These are phyloP conservation scores for Castanopsis chinensis DNA, from an alignment of 306 rosid genomes.

Conservation along the genomic window DNA sequence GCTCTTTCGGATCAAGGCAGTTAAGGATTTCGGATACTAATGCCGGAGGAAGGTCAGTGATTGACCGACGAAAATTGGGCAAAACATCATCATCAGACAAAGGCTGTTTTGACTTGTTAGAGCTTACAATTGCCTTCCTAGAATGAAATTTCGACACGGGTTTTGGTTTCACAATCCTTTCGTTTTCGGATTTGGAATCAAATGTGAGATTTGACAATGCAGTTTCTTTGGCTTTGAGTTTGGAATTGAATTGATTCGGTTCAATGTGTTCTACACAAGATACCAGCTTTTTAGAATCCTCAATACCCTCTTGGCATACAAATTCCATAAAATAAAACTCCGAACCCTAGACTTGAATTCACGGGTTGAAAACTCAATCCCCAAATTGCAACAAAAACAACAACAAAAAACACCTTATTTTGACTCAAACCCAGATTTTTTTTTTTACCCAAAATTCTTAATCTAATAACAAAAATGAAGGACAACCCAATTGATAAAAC, in stretches of 20 bases:
- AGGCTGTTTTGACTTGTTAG: slow-evolving; percentile 28
- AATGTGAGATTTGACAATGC: slow-evolving; percentile 10
- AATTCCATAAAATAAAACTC: slow-evolving; percentile 73
- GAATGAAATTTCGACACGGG: slow-evolving; percentile 25
- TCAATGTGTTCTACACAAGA: slow-evolving; percentile 33
- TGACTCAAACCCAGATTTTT: not conserved
- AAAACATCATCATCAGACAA: slow-evolving; percentile 36
- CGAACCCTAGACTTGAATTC: slow-evolving; percentile 24
- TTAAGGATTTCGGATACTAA: slow-evolving; percentile 77
- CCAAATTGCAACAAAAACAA: slow-evolving; percentile 4
- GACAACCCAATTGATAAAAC: slow-evolving; percentile 16
- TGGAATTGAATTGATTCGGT: slow-evolving; percentile 27
- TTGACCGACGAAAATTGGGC: slow-evolving; percentile 37
- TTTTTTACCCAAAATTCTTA: not conserved
- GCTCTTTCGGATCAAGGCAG: slow-evolving; percentile 89
- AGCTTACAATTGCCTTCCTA: slow-evolving; percentile 41
- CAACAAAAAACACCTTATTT: too few relatives aligned
- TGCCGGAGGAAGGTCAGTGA: slow-evolving; percentile 75
- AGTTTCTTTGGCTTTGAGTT: slow-evolving; percentile 20
- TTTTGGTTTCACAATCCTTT: slow-evolving; percentile 29
- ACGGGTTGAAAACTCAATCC: slow-evolving; percentile 46
- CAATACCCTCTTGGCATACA: slow-evolving; percentile 62
- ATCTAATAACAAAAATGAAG: not conserved
- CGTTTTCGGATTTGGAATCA: slow-evolving; percentile 26
- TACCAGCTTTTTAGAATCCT: slow-evolving; percentile 47